A percentile compares a stretch with the other conserved stretches of the same genome.
Conservation (phyloP, 139 green algal genomes). For the Microglena sp. region DNA sequence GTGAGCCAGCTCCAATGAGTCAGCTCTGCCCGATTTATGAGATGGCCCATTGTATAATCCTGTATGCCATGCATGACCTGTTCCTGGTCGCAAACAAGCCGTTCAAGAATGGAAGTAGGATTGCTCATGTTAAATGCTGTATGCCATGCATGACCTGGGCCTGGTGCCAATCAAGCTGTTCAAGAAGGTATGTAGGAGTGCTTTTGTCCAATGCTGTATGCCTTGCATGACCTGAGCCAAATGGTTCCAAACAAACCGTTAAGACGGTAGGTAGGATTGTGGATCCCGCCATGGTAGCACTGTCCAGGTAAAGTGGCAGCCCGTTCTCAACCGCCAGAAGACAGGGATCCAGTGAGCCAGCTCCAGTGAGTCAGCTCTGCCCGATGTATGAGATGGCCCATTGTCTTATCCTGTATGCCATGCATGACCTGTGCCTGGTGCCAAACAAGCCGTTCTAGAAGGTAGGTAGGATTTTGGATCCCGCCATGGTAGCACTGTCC, state of each 20-base stretch:
- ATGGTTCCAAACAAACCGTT: too few species aligned
- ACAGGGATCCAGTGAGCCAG: too few species aligned
- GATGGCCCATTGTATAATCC: conserved; percentile 93
- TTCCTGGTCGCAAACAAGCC: conserved; percentile 39
- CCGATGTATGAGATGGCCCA: conserved; percentile 94
- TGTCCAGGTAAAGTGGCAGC: too few species aligned
- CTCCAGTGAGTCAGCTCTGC: too few species aligned
- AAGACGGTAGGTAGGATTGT: too few species aligned
- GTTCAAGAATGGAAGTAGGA: too few species aligned
- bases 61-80: conserved; percentile 92
- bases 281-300: neutral
- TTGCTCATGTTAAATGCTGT: too few species aligned
- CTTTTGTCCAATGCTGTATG: too few species aligned
- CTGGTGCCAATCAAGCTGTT: conserved; percentile 34
- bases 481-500: neutral
- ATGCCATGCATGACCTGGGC: conserved; percentile 91
- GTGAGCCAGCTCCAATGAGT: too few species aligned
- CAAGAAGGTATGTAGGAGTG: conserved; percentile 27
- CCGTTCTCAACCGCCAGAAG: neutral
- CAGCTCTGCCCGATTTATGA: too few species aligned
- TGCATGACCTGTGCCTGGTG: conserved; percentile 84
- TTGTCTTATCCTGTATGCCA: conserved; percentile 86
- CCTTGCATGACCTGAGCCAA: too few species aligned
- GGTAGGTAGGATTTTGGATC: conserved; percentile 5
- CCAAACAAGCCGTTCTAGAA: conserved; percentile 41